Evolutionary conservation across 2,329 filamentous ascomycete genomes (phyloP).

Genomic region (Cytospora leucostoma): DNA sequence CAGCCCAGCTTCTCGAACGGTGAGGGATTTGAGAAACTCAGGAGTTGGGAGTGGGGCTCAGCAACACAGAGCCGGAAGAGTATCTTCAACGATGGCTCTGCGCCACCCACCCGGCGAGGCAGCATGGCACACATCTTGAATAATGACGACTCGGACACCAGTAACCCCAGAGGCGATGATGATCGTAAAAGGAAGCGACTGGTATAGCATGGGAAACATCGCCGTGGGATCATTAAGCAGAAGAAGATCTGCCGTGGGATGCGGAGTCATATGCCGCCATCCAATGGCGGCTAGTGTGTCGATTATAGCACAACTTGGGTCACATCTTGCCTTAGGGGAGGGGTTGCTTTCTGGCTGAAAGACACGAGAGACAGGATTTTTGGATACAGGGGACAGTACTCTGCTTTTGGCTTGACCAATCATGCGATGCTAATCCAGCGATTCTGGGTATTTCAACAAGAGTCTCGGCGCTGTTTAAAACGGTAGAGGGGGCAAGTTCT

Average conservation of each 20-base stretch:
- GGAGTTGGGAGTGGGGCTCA: conserved; percentile 59
- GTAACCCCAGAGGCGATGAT: conserved; percentile 54
- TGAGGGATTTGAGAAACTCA: conserved; percentile 47
- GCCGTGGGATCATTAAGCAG: not conserved
- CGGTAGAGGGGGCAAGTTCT: not conserved
- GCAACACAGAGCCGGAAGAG: conserved; percentile 50
- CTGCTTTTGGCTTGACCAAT: not conserved
- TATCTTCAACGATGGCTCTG: conserved; percentile 55
- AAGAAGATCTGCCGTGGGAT: not conserved
- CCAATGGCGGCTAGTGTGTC: not conserved
- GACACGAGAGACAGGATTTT: not conserved
- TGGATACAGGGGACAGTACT: conserved; percentile 1
- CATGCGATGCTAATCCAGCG: not conserved
- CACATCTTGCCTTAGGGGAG: not conserved
- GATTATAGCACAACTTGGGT: not conserved
- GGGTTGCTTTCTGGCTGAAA: not conserved
- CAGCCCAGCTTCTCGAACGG: conserved; percentile 53
- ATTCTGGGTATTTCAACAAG: not conserved
- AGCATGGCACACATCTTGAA: conserved; percentile 68
- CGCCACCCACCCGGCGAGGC: conserved; percentile 57
- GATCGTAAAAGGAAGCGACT: conserved; percentile 65
- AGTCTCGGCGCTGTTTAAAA: not conserved
- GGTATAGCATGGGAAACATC: conserved; percentile 5
- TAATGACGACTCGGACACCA: conserved; percentile 56
- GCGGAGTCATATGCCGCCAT: not conserved